phyloP scores from a whole-genome alignment of 2,329 filamentous ascomycete species.

The Peltaster fructicola region DNA sequence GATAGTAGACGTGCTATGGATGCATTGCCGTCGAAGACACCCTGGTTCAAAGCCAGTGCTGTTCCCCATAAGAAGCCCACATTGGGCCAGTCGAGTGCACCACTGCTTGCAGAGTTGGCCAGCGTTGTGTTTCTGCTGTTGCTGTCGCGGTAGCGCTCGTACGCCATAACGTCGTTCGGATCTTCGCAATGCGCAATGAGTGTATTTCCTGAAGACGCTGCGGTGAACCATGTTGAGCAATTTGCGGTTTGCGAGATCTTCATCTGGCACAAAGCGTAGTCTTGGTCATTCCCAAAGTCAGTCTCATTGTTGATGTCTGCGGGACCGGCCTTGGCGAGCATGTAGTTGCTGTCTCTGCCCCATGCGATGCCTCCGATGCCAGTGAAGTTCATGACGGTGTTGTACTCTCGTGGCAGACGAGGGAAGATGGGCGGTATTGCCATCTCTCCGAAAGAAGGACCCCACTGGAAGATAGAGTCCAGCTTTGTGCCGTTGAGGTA shows the following conservation, averaged over 20 bases:
- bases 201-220: slow-evolving; percentile 33
- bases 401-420: slow-evolving; percentile 40
- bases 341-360: slow-evolving; percentile 41
- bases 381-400: slow-evolving; percentile 45
- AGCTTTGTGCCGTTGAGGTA: slow-evolving; percentile 22
- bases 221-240: slow-evolving; percentile 44
- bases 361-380: slow-evolving; percentile 7
- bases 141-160: slow-evolving; percentile 32
- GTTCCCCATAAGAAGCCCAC: slow-evolving; percentile 24
- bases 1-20: slow-evolving; percentile 27
- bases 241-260: slow-evolving; percentile 43
- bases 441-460: slow-evolving; percentile 25
- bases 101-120: slow-evolving; percentile 44
- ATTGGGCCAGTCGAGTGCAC: slow-evolving; percentile 30
- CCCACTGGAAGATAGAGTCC: slow-evolving; percentile 56
- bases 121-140: slow-evolving; percentile 39
- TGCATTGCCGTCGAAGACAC: slow-evolving; percentile 25
- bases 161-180: slow-evolving; percentile 35
- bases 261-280: slow-evolving; percentile 51
- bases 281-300: slow-evolving; percentile 14
- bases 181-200: slow-evolving; percentile 47
- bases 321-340: slow-evolving; percentile 37
- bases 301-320: slow-evolving; percentile 2
- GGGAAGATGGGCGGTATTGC: slow-evolving; percentile 25
- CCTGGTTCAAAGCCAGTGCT: slow-evolving; percentile 25